A percentile compares a stretch with the other conserved stretches of the same genome.
These are phyloP conservation scores for Pseudonitzschia multiseries DNA, from an alignment of 108 stramenopile genomes.

Conservation along the genomic window DNA sequence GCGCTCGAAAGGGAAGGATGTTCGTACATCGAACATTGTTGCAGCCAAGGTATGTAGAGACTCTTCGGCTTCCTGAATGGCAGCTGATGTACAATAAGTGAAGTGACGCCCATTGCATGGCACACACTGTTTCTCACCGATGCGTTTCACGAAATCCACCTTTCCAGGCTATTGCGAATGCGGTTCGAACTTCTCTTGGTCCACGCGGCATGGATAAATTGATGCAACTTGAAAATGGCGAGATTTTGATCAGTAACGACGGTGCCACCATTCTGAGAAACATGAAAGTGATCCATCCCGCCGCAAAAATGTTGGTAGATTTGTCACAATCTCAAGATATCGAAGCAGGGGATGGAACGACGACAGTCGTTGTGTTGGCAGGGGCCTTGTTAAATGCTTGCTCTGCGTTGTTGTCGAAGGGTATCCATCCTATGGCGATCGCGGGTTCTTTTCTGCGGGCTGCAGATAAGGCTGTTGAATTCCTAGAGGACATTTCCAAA, in stretches of 20 bases:
- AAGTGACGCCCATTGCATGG: not conserved
- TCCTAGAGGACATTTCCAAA: slow-evolving; percentile 60
- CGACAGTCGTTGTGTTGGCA: slow-evolving; percentile 94
- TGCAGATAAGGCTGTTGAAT: slow-evolving; percentile 62
- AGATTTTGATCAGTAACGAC: slow-evolving; percentile 97
- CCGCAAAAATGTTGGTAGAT: slow-evolving; percentile 99
- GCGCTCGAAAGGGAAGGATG: slow-evolving; percentile 93
- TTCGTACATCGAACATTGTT: slow-evolving; percentile 95
- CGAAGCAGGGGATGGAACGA: slow-evolving; percentile 97
- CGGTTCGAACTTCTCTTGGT: slow-evolving; percentile 94
- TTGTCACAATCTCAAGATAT: slow-evolving; percentile 97
- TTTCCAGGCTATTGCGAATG: slow-evolving; percentile 88
- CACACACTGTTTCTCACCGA: not conserved
- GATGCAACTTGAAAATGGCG: slow-evolving; percentile 92
- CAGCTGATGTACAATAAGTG: not conserved
- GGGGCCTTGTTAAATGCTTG: slow-evolving; percentile 96
- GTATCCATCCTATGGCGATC: slow-evolving; percentile 97
- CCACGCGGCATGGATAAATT: slow-evolving; percentile 99
- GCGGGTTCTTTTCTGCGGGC: slow-evolving; percentile 87
- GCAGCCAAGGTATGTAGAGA: slow-evolving; percentile 88
- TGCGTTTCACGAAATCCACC: slow-evolving; percentile 5
- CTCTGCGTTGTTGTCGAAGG: slow-evolving; percentile 73
- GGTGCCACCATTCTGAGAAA: slow-evolving; percentile 97
- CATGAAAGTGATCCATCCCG: slow-evolving; percentile 98
- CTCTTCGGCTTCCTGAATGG: not conserved